Percentiles rank a stretch among this genome's conserved stretches.
Conservation (phyloP, 257 asterid species). For the Thymus quinquecostatus region DNA sequence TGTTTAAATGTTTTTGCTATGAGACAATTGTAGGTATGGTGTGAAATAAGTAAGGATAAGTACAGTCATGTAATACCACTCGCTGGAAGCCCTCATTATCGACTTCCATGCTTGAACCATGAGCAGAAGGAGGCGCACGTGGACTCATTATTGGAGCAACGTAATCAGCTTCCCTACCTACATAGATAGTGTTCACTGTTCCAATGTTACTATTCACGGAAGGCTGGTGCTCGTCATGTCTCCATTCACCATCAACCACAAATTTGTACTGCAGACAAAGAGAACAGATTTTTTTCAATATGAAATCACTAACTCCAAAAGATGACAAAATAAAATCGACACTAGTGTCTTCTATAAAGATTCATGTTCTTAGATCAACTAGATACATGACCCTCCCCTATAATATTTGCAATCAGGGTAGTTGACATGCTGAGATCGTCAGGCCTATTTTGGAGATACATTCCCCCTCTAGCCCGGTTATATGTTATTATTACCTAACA, state of each 20-base stretch:
- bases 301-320: conserved; percentile 21
- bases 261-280: conserved; percentile 74
- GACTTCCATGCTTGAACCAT: conserved; percentile 87
- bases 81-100: conserved; percentile 86
- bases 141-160: conserved; percentile 53
- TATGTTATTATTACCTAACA: conserved; percentile 4
- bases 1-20: neutral
- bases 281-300: conserved; percentile 15
- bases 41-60: conserved; percentile 10
- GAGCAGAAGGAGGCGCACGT: conserved; percentile 59
- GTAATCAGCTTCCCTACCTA: conserved; percentile 64
- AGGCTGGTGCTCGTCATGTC: conserved; percentile 90
- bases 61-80: conserved; percentile 52
- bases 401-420: neutral
- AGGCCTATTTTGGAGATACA: neutral
- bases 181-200: conserved; percentile 73
- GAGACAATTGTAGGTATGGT: neutral
- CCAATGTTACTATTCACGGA: conserved; percentile 71
- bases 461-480: conserved; percentile 13
- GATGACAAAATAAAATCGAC: conserved; percentile 8
- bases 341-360: conserved; percentile 17
- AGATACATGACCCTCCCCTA: neutral
- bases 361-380: neutral
- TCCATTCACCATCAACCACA: conserved; percentile 94
- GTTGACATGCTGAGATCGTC: neutral